phyloP scores from a whole-genome alignment of 345 rosid genomes.

The Gossypium turneri region DNA sequence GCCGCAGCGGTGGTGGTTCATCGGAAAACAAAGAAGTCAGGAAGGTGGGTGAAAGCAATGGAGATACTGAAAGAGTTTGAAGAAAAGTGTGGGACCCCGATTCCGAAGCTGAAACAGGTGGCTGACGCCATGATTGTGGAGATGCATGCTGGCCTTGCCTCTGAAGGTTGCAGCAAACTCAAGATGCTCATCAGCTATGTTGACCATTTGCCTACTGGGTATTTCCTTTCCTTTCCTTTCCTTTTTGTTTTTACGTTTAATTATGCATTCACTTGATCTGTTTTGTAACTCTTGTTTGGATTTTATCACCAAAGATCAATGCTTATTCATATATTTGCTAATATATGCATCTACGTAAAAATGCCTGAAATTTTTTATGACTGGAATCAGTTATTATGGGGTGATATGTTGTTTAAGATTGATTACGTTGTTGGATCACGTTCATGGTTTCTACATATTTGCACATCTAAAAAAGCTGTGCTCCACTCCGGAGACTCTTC shows the following conservation, averaged over 20 bases:
- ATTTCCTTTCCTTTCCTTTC: conserved; percentile 1
- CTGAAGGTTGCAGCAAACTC: conserved; percentile 93
- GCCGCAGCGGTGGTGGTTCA: conserved; percentile 63
- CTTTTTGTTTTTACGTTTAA: neutral
- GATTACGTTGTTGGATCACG: neutral
- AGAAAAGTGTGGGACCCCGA: conserved; percentile 71
- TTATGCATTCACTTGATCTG: neutral
- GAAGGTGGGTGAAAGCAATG: conserved; percentile 39
- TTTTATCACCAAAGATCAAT: conserved; percentile 4
- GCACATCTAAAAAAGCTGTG: neutral
- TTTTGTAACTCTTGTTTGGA: neutral
- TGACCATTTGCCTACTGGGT: conserved; percentile 96
- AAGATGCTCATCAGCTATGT: conserved; percentile 97
- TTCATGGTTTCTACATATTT: neutral
- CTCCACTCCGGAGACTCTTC: neutral
- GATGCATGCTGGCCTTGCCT: conserved; percentile 99
- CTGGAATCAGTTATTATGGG: neutral
- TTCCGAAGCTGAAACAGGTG: conserved; percentile 59
- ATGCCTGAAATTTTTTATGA: neutral
- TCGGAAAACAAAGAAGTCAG: conserved; percentile 40
- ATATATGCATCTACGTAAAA: neutral
- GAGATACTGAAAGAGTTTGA: conserved; percentile 71
- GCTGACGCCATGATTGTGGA: conserved; percentile 97
- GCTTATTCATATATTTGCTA: neutral
- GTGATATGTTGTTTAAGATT: neutral